Evolutionary conservation across 495 filamentous ascomycete genomes (phyloP), one percentile per base, ranked within the genome.

Genomic region (Talaromyces nanjingensis): DNA sequence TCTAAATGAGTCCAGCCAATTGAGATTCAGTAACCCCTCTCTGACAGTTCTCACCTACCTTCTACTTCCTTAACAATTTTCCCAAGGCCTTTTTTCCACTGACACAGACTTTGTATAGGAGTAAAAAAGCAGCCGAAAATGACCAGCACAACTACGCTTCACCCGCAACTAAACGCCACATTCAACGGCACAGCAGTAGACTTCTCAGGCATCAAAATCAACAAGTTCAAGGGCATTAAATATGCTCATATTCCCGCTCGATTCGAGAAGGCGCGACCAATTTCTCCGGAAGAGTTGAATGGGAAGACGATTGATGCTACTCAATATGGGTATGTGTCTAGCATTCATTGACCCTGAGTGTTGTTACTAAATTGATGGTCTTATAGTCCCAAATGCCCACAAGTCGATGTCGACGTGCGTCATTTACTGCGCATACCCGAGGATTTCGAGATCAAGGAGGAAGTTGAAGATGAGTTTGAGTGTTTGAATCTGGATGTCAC

Each of bases 401-500:
- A 79, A 33, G 67, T 65, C 3, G 66, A 72, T 57, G 65, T 78
- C 4, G 76, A 78, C 62, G 73, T 76, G 1, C 71, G 73, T 34
- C 76, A 78, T 65, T 61, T 61, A 27, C 37, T 61, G 22, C 59
- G 59, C 0, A 61, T 61, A 1, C 37, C 37, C 59, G 20, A 45
- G 11, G 34, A 61, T 24, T 61, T 47, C 16, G 22, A 61, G n/a
- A 47, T 61, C 47, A 54, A 55, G 1, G 61, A 67, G 0, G 76
- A 78, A 60, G 47, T 53, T 14, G 76, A 76, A 65, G 73, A 77
- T 66, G 78, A 81, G 64, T 78, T 79, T 22, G 73, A 77, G 54
- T 81, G 76, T 54, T 65, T 81, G 65, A 77, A 76, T 63, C 56
- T 81, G n/a, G 76, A 77, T 25, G 74, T 81, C 24, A 76, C 74